phyloP scores from a whole-genome alignment of 768 basidiomycete species.

The Mycena indigotica region DNA sequence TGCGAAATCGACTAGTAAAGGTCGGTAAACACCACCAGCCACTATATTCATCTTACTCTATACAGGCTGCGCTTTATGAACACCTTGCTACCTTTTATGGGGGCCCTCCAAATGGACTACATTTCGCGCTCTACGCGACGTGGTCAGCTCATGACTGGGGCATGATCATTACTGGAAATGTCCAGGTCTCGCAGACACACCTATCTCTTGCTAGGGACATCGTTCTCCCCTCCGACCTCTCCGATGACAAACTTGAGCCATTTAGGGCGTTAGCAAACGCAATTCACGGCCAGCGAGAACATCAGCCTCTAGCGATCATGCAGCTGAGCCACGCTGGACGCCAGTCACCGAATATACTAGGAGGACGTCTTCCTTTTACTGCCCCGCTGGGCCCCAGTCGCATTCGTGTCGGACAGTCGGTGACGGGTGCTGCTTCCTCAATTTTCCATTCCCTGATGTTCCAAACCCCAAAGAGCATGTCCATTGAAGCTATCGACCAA shows the following conservation, averaged over 20 bases:
- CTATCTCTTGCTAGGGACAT: constrained; percentile 75
- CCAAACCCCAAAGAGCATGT: constrained; percentile 65
- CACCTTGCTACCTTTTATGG: constrained; percentile 67
- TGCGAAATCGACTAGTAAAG: constrained; percentile 58
- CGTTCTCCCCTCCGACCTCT: constrained; percentile 51
- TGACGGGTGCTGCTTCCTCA: constrained; percentile 32
- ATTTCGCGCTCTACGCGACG: constrained; percentile 64
- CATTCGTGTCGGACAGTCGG: constrained; percentile 45
- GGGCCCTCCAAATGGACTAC: constrained; percentile 69
- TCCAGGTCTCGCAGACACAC: constrained; percentile 66
- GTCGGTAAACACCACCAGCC: constrained; percentile 31
- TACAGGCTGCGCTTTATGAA: constrained; percentile 89
- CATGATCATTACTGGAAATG: constrained; percentile 86
- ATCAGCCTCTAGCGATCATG: constrained; percentile 61
- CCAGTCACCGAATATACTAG: constrained; percentile 75
- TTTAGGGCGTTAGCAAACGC: constrained; percentile 52
- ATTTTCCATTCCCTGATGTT: constrained; percentile 55
- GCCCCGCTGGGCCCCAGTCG: constrained; percentile 75
- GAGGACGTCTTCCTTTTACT: constrained; percentile 62
- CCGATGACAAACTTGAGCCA: constrained; percentile 45
- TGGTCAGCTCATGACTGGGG: constrained; percentile 86
- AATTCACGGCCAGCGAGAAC: constrained; percentile 44
- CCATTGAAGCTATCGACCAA: constrained; percentile 56
- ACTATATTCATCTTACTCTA: background rate
- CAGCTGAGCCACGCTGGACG: constrained; percentile 85